Conservation (phyloP, 306 rosid species). For the Cicer arietinum region DNA sequence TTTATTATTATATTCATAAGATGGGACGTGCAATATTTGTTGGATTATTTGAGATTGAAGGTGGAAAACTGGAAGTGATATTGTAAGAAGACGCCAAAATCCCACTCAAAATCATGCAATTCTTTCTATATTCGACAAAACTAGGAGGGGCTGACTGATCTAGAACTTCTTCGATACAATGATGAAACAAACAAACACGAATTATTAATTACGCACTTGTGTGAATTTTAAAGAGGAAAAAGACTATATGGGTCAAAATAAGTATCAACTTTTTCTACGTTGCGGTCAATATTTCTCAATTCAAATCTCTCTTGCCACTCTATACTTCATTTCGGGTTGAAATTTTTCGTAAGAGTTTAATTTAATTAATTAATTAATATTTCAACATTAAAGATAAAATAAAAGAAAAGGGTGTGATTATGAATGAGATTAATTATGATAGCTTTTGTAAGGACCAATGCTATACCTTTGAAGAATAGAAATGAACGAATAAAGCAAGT, state of each 20-base stretch:
- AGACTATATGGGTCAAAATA: constrained; percentile 52
- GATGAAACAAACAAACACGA: constrained; percentile 36
- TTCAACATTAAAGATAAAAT: constrained; percentile 15
- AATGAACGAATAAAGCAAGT: constrained; percentile 64
- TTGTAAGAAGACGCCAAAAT: constrained; percentile 74
- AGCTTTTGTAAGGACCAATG: constrained; percentile 70
- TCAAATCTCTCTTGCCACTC: not conserved
- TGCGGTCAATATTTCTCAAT: not conserved
- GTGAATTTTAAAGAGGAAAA: constrained; percentile 31
- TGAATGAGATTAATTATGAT: constrained; percentile 25
- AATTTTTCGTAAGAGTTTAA: too few relatives aligned
- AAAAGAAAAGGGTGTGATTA: constrained; percentile 49
- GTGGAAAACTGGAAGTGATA: constrained; percentile 24
- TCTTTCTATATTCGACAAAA: constrained; percentile 59
- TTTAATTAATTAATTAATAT: too few relatives aligned
- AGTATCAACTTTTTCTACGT: constrained; percentile 49
- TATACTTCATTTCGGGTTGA: too few relatives aligned
- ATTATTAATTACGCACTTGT: constrained; percentile 37
- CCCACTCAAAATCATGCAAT: constrained; percentile 75
- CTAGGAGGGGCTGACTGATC: constrained; percentile 50
- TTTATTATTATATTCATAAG: constrained; percentile 40
- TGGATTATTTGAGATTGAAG: constrained; percentile 54
- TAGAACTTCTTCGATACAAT: constrained; percentile 50
- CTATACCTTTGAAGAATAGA: constrained; percentile 39
- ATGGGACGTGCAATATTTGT: constrained; percentile 57